phyloP scores from a whole-genome alignment of 495 filamentous ascomycete genomes.

The Daldinia vernicosa region DNA sequence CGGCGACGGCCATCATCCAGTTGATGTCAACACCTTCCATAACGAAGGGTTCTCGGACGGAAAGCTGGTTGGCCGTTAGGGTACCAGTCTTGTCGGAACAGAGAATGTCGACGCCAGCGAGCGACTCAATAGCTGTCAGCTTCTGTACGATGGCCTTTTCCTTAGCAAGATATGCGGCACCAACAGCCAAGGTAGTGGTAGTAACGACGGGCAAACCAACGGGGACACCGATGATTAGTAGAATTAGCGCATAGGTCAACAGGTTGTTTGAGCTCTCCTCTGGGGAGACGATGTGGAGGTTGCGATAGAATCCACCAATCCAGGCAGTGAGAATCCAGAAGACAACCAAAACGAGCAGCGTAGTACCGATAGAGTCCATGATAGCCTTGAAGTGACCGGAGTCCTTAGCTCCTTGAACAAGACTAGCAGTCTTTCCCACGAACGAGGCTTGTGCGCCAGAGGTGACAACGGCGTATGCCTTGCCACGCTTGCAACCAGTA shows the following conservation, averaged over 20 bases:
- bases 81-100: constrained; percentile 98
- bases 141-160: constrained; percentile 98
- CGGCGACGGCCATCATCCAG: constrained; percentile 87
- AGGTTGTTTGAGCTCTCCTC: constrained; percentile 56
- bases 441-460: constrained; percentile 84
- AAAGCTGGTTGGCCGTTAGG: constrained; percentile 90
- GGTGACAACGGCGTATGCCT: constrained; percentile 79
- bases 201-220: constrained; percentile 96
- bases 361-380: constrained; percentile 81
- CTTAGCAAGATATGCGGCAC: constrained; percentile 90
- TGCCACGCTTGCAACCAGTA: constrained; percentile 85
- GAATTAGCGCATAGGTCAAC: constrained; percentile 81
- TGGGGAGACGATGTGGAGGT: constrained; percentile 69
- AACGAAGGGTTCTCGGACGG: constrained; percentile 81
- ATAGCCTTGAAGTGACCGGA: constrained; percentile 89
- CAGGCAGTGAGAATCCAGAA: constrained; percentile 81
- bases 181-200: constrained; percentile 95
- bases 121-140: constrained; percentile 93
- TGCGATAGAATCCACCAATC: constrained; percentile 84
- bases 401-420: constrained; percentile 75
- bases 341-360: constrained; percentile 80
- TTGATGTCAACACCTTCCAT: constrained; percentile 77
- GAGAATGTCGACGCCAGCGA: constrained; percentile 93
- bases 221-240: constrained; percentile 91
- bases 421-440: constrained; percentile 83